phyloP scores from a whole-genome alignment of 2,329 filamentous ascomycete species.

The Beauveria varroae region DNA sequence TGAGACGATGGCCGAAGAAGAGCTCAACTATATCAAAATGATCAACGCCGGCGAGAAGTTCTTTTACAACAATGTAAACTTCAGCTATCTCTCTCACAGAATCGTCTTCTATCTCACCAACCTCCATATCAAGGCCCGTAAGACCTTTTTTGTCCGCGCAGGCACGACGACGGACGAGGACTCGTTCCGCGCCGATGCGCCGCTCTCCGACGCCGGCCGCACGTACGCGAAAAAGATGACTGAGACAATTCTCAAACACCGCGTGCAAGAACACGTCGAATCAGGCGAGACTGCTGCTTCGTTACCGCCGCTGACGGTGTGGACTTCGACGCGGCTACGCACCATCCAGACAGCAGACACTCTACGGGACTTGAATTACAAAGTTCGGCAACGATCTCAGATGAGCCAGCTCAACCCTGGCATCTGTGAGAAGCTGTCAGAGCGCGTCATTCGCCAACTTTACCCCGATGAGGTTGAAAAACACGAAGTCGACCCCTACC shows the following conservation, averaged over 20 bases:
- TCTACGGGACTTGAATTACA: constrained; percentile 72
- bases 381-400: constrained; percentile 84
- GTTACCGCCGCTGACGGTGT: constrained; percentile 76
- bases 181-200: constrained; percentile 84
- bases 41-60: constrained; percentile 93
- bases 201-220: constrained; percentile 70
- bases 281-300: constrained; percentile 62
- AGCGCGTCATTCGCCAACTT: constrained; percentile 67
- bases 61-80: constrained; percentile 93
- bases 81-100: constrained; percentile 91
- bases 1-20: constrained; percentile 89
- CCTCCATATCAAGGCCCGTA: constrained; percentile 89
- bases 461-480: constrained; percentile 90
- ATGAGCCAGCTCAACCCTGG: constrained; percentile 97
- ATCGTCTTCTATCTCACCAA: constrained; percentile 99
- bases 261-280: constrained; percentile 69
- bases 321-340: constrained; percentile 87
- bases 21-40: constrained; percentile 98
- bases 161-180: constrained; percentile 83
- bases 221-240: constrained; percentile 82
- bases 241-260: constrained; percentile 72
- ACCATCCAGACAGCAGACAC: constrained; percentile 85
- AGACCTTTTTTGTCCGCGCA: constrained; percentile 86
- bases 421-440: constrained; percentile 89
- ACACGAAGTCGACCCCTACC: constrained; percentile 91